A percentile compares a stretch with the other conserved stretches of the same genome.
phyloP scores from a whole-genome alignment of 2,329 filamentous ascomycete species.

The Colletotrichum spaethianum region DNA sequence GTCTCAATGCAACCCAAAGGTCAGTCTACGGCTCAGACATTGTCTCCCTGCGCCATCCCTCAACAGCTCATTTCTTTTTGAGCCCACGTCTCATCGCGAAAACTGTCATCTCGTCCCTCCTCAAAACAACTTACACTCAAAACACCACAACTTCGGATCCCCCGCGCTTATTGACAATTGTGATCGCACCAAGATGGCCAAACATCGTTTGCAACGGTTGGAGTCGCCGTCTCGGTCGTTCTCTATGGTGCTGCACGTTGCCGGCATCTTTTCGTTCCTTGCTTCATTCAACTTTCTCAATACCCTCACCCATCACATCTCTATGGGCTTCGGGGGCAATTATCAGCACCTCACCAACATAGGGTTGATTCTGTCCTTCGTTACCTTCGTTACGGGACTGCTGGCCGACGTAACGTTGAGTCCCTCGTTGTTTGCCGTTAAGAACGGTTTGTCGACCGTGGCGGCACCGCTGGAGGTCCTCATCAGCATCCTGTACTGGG shows the following conservation, averaged over 20 bases:
- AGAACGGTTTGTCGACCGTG: slow-evolving; percentile 77
- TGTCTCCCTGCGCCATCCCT: slow-evolving; percentile 36
- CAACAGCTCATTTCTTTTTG: slow-evolving; percentile 7
- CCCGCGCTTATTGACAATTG: background rate
- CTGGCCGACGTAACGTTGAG: slow-evolving; percentile 75
- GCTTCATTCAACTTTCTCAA: slow-evolving; percentile 68
- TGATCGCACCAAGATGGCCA: slow-evolving; percentile 52
- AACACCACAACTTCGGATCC: slow-evolving; percentile 17
- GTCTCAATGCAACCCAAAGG: slow-evolving; percentile 28
- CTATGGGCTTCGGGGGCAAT: slow-evolving; percentile 75
- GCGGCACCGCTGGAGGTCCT: slow-evolving; percentile 79
- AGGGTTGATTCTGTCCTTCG: slow-evolving; percentile 72
- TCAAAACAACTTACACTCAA: slow-evolving; percentile 1
- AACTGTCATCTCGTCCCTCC: slow-evolving; percentile 24
- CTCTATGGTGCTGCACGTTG: slow-evolving; percentile 74
- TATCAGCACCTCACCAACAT: slow-evolving; percentile 83
- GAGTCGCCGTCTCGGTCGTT: slow-evolving; percentile 74
- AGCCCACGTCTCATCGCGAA: slow-evolving; percentile 8
- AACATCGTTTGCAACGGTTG: slow-evolving; percentile 76
- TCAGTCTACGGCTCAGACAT: slow-evolving; percentile 27
- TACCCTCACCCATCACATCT: slow-evolving; percentile 65
- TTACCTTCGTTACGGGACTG: slow-evolving; percentile 73
- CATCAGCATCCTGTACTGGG: slow-evolving; percentile 82
- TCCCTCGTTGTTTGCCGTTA: slow-evolving; percentile 71
- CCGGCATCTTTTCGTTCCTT: slow-evolving; percentile 66